Evolutionary conservation across 1,139 yeast species (phyloP), one percentile per base, ranked within the genome.

Genomic region (Zygosaccharomyces pseudobailii): DNA sequence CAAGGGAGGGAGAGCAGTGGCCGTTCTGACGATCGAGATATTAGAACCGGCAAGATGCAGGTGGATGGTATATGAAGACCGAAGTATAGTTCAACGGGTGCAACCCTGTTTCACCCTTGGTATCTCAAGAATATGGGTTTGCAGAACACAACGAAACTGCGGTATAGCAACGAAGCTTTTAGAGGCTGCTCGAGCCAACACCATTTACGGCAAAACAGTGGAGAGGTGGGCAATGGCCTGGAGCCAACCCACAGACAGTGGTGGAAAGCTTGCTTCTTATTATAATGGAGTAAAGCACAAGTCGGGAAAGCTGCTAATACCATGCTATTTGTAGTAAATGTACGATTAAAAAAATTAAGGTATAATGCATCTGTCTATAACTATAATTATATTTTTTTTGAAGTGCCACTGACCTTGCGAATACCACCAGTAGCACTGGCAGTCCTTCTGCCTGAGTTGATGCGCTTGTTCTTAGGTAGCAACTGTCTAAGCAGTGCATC

Each of bases 201-300:
- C 61, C 0, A 47, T 59, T 4, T 45, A 44, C 20, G 63, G 59
- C 1, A 46, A 46, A 31, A 28, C 36, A 7, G 42, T 61, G 4
- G 55, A 56, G 6, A 61, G 56, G 48, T 46, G 52, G 47, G 55
- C 54, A 27, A 35, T 63, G 31, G 67, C 68, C 2, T 64, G 68
- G 68, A 61, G 66, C 33, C 68, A 64, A 40, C 68, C 68, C 5
- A 59, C 67, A 20, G 66, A 64, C 25, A 61, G 62, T 49, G 68
- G 68, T 7, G 65, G 63, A 2, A 61, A 57, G 43, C 45, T 63
- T 28, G 68, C 68, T 3, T 51, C 52, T n/a, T 52, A 51, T 36
- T 63, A 62, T 43, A 63, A 63, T 39, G 55, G 65, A 13, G 58
- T 60, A 6, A 53, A 42, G 39, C 68, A 63, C 45, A 57, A 55